Evolutionary conservation across 2,329 filamentous ascomycete species (phyloP), one percentile per base, ranked within the genome.

Genomic region (Truncatella angustata): DNA sequence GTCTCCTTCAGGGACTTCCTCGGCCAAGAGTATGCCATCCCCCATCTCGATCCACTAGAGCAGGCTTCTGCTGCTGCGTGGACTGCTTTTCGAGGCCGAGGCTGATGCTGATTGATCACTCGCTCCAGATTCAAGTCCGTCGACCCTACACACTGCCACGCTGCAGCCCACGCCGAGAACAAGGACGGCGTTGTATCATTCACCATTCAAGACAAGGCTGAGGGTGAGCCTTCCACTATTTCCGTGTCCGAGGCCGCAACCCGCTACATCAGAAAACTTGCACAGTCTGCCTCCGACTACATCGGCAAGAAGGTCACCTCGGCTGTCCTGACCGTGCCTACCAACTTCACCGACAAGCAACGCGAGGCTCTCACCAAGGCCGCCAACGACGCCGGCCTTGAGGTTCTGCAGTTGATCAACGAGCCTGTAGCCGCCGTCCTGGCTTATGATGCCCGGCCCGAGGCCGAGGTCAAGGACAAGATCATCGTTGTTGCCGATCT

Each of bases 1-100:
- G 90, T 91, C 68, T 96, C 90, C 78, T 99, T 97, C 80, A 87
- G 91, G 73, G 94, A 99, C 67, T 97, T 91, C 73, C 75, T 99
- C 49, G 94, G 94, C 63, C 90, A 96, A 81, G 88, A 96, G 88
- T 95, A 85, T 54, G 83, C 69, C 2, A 23, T 47, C 36, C 42
- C n/a, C 16, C 32, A 21, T 26, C 49, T 60, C 18, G 5, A 16
- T 39, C 26, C 28, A 46, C n/a, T 5, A 23, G 7, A 11, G 21
- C 12, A 23, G n/a, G n/a, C n/a, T n/a, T n/a, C n/a, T n/a, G n/a
- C n/a, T n/a, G n/a, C n/a, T n/a, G n/a, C n/a, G n/a, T n/a, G n/a
- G n/a, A n/a, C n/a, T n/a, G n/a, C n/a, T n/a, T n/a, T n/a, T n/a
- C n/a, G n/a, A n/a, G n/a, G n/a, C n/a, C n/a, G n/a, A n/a, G n/a